A percentile compares a stretch with the other conserved stretches of the same genome.
These are phyloP conservation scores for Annona cherimola DNA, from an alignment of 164 flowering plant species.

Conservation along the genomic window DNA sequence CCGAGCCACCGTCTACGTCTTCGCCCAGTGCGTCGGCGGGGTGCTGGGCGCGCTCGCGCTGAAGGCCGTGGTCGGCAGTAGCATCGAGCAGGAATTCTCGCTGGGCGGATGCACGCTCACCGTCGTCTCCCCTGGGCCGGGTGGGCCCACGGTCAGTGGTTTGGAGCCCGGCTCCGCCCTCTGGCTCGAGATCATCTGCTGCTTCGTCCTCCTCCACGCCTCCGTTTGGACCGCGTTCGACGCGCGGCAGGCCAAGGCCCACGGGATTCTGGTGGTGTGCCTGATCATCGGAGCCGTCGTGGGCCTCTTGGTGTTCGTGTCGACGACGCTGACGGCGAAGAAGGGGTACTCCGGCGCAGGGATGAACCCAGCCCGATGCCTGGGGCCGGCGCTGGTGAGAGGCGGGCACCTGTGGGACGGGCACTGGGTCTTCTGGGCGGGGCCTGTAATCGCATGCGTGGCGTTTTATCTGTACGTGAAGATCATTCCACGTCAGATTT, in stretches of 20 bases:
- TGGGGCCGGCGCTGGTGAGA: slow-evolving; percentile 60
- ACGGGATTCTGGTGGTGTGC: slow-evolving; percentile 30
- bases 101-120: slow-evolving; percentile 55
- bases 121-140: slow-evolving; percentile 33
- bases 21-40: slow-evolving; percentile 51
- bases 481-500: slow-evolving; percentile 34
- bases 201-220: slow-evolving; percentile 41
- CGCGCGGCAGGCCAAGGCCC: slow-evolving; percentile 26
- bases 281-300: slow-evolving; percentile 34
- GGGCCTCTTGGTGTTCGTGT: slow-evolving; percentile 42
- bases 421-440: slow-evolving; percentile 66
- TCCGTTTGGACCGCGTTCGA: slow-evolving; percentile 53
- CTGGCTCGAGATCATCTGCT: slow-evolving; percentile 48
- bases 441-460: slow-evolving; percentile 42
- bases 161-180: slow-evolving; percentile 34
- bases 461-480: slow-evolving; percentile 40
- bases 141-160: slow-evolving; percentile 35
- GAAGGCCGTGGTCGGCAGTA: slow-evolving; percentile 35
- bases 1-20: slow-evolving; percentile 40
- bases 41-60: slow-evolving; percentile 49
- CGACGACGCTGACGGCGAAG: slow-evolving; percentile 38
- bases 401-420: slow-evolving; percentile 59
- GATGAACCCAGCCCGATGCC: slow-evolving; percentile 65
- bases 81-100: slow-evolving; percentile 32
- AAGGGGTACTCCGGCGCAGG: slow-evolving; percentile 59